A percentile compares a stretch with the other conserved stretches of the same genome.
phyloP scores from a whole-genome alignment of 2,329 filamentous ascomycete genomes.

The Ophiostoma perfectum region DNA sequence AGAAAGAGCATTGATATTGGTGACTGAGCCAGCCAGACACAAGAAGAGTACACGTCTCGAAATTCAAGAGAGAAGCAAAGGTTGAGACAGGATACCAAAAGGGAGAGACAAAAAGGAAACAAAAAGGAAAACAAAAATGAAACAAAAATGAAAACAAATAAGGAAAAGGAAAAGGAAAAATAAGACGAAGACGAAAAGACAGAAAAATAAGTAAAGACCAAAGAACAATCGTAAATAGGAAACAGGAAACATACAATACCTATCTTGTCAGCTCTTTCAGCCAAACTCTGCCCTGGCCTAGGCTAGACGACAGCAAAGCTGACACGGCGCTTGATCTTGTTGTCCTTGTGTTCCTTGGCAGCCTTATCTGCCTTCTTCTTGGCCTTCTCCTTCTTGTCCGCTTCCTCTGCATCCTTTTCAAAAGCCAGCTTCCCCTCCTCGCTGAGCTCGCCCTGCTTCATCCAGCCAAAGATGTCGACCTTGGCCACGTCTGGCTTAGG shows the following conservation, averaged over 20 bases:
- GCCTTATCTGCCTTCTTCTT: neutral
- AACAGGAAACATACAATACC: neutral
- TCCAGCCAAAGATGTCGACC: conserved; percentile 6
- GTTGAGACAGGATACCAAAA: neutral
- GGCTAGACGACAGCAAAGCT: conserved; percentile 15
- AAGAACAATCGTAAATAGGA: neutral
- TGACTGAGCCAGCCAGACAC: too few species aligned
- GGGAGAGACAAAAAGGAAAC: neutral
- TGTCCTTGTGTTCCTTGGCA: neutral
- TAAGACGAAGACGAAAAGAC: neutral
- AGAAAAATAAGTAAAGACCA: neutral
- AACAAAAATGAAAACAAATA: neutral
- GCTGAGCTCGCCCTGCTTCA: neutral
- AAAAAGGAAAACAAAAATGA: neutral
- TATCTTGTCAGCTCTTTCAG: neutral
- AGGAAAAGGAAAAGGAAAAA: neutral
- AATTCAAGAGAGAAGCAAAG: too few species aligned
- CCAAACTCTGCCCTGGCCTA: neutral
- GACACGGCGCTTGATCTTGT: neutral
- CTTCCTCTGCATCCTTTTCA: neutral
- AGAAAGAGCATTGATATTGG: too few species aligned
- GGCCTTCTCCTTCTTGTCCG: neutral
- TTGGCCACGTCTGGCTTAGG: too few species aligned
- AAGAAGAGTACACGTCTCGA: too few species aligned
- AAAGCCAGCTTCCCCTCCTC: neutral